Evolutionary conservation across 495 filamentous ascomycete species (phyloP).

Genomic region (Amniculicola lignicola): DNA sequence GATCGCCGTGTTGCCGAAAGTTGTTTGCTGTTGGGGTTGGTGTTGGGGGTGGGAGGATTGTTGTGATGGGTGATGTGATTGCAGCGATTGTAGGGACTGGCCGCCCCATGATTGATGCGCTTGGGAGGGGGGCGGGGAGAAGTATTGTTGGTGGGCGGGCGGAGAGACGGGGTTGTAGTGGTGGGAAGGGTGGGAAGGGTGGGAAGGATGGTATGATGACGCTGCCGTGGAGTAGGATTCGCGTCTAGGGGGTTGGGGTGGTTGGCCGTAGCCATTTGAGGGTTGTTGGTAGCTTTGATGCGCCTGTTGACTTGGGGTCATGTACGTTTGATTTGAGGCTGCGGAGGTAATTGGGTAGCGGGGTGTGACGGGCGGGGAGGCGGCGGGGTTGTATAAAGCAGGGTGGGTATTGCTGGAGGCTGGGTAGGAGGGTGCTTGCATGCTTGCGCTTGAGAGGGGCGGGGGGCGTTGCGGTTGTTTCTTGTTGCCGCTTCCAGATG

Average conservation of each 20-base stretch:
- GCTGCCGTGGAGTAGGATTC: conserved; percentile 37
- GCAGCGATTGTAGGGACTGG: conserved; percentile 11
- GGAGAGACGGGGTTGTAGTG: conserved; percentile 42
- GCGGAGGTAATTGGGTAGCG: conserved; percentile 33
- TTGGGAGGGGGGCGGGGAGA: conserved; percentile 31
- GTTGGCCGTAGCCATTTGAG: conserved; percentile 20
- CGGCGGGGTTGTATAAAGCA: conserved; percentile 38
- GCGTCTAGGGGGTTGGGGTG: conserved; percentile 44
- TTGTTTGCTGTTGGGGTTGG: conserved; percentile 27
- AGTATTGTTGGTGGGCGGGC: conserved; percentile 41
- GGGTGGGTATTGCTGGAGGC: conserved; percentile 34
- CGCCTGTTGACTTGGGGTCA: conserved; percentile 23
- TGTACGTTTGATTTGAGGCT: conserved; percentile 23
- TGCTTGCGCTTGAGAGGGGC: conserved; percentile 39
- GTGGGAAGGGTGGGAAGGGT: no score
- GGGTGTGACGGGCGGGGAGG: conserved; percentile 40
- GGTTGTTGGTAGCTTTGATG: conserved; percentile 9
- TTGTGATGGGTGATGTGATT: conserved; percentile 11
- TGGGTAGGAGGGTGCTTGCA: conserved; percentile 3
- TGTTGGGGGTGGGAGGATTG: conserved; percentile 24
- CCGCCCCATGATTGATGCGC: conserved; percentile 20
- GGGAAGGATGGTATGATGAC: conserved; percentile 44
- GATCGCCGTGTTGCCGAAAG: no score
- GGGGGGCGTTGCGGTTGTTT: conserved; percentile 41
- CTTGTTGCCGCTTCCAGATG: conserved; percentile 31